Percentiles rank a stretch among this genome's conserved stretches.
phyloP scores from a whole-genome alignment of 345 rosid genomes.

The Eutrema heterophyllum region DNA sequence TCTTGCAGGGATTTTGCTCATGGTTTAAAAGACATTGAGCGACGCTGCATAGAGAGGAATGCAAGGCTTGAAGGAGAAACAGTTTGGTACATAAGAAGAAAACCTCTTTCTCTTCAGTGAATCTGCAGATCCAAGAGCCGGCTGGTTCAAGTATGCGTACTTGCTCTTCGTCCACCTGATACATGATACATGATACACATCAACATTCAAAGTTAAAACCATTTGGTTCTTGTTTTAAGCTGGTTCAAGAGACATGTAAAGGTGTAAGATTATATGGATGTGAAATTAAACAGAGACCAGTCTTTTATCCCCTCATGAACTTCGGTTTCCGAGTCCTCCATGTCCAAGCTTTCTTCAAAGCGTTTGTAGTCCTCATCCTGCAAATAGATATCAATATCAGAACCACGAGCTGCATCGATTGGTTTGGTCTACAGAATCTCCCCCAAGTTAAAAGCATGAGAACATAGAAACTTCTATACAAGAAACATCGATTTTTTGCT shows the following conservation, averaged over 20 bases:
- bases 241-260: not conserved
- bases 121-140: constrained; percentile 50
- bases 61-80: constrained; percentile 56
- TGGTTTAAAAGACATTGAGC: constrained; percentile 50
- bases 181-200: not conserved
- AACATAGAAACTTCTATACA: not conserved
- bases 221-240: not conserved
- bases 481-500: not conserved
- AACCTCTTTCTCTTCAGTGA: constrained; percentile 39
- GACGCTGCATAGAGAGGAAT: constrained; percentile 50
- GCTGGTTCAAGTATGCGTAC: constrained; percentile 88
- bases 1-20: constrained; percentile 9
- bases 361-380: constrained; percentile 60
- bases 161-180: constrained; percentile 96
- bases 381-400: not conserved
- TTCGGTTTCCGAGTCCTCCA: constrained; percentile 38
- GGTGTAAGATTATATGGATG: not conserved
- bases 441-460: not conserved
- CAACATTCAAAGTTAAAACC: not conserved
- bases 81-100: constrained; percentile 51
- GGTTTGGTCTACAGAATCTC: not conserved
- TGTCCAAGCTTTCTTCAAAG: constrained; percentile 55
- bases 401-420: not conserved
- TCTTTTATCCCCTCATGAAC: constrained; percentile 66
- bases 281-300: constrained; percentile 46